Evolutionary conservation across 768 basidiomycete species (phyloP).

Genomic region (Macrolepiota fuliginosa): DNA sequence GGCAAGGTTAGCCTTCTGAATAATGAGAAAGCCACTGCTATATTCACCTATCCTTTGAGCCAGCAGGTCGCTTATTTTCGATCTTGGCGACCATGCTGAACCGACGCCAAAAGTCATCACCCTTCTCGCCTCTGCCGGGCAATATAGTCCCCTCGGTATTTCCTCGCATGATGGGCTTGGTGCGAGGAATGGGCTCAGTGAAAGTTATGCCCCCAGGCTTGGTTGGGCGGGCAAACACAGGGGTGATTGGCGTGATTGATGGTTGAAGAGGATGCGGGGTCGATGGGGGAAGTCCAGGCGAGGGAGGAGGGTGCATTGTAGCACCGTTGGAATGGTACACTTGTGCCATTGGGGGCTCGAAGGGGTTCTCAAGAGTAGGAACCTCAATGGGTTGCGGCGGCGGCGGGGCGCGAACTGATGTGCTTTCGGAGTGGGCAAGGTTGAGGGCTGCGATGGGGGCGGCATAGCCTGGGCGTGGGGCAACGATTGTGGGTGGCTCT

Average conservation of each 20-base stretch:
- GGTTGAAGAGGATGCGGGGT: constrained; percentile 74
- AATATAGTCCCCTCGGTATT: constrained; percentile 66
- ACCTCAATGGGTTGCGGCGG: constrained; percentile 16
- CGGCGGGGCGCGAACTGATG: constrained; percentile 31
- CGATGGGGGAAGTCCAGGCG: constrained; percentile 28
- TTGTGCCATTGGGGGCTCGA: constrained; percentile 19
- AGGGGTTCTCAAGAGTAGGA: constrained; percentile 25
- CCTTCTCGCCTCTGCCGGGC: constrained; percentile 66
- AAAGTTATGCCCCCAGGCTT: constrained; percentile 38
- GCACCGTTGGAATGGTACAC: neutral
- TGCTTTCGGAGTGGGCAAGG: constrained; percentile 46
- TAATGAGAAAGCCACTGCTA: neutral
- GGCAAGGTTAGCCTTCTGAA: neutral
- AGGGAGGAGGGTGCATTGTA: neutral
- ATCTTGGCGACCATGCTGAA: constrained; percentile 83
- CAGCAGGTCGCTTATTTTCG: constrained; percentile 39
- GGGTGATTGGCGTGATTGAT: constrained; percentile 75
- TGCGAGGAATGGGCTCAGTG: constrained; percentile 26
- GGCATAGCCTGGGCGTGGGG: constrained; percentile 73
- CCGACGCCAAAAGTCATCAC: constrained; percentile 84
- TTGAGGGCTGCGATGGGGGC: constrained; percentile 67
- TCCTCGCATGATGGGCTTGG: constrained; percentile 62
- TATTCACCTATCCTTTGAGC: constrained; percentile 42
- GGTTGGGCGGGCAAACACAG: constrained; percentile 68
- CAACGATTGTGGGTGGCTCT: constrained; percentile 47